Conservation (phyloP, 169 alveolate species). For the Cryptosporidium sp. region DNA sequence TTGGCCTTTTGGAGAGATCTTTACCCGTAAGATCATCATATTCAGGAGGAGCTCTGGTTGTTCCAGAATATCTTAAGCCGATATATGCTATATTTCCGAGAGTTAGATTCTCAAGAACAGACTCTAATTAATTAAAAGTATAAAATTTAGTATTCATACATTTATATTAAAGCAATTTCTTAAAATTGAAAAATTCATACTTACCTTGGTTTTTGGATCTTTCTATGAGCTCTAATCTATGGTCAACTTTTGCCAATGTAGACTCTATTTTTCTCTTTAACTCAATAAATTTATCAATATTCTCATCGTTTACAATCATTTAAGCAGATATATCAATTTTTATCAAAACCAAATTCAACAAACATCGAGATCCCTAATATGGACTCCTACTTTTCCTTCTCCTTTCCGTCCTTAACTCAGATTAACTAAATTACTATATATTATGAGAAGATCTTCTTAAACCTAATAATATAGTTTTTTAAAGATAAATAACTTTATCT, state of each 20-base stretch:
- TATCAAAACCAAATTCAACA: too few species aligned
- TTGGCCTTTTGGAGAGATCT: slow-evolving; percentile 58
- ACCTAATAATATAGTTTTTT: background rate
- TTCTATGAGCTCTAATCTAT: slow-evolving; percentile 12
- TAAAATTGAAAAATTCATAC: background rate
- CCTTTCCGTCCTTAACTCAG: background rate
- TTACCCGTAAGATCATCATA: slow-evolving; percentile 64
- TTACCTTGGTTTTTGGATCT: slow-evolving; percentile 13
- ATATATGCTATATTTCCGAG: slow-evolving; percentile 54
- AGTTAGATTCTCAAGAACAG: slow-evolving; percentile 10
- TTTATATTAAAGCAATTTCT: background rate
- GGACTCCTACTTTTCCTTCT: background rate
- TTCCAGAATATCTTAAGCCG: slow-evolving; percentile 50
- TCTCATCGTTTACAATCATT: slow-evolving; percentile 18
- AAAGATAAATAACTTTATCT: background rate
- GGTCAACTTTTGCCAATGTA: slow-evolving; percentile 24
- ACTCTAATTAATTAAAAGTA: background rate
- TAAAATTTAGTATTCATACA: background rate
- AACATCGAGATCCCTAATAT: background rate
- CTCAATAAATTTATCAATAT: slow-evolving; percentile 5
- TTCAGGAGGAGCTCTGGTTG: slow-evolving; percentile 74
- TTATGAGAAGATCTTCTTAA: background rate
- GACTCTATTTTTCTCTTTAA: slow-evolving; percentile 51
- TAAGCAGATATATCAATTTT: background rate
- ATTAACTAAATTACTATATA: too few species aligned